These are phyloP conservation scores for Magnaporthiopsis poae DNA, from an alignment of 2,329 filamentous ascomycete genomes.

Conservation along the genomic window DNA sequence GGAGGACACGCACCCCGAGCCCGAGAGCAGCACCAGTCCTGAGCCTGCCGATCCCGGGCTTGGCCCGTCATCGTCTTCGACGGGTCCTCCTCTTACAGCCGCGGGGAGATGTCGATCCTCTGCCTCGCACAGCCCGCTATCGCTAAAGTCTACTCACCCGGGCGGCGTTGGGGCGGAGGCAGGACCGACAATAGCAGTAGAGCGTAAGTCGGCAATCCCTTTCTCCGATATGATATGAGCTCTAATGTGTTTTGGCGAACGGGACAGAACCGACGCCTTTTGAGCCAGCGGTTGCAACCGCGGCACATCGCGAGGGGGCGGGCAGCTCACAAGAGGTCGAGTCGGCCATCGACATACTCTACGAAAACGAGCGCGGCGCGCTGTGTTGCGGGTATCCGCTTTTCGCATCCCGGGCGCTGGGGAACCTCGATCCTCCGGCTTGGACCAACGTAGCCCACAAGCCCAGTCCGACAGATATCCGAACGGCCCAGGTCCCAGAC, in stretches of 20 bases:
- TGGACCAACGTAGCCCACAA: slow-evolving; percentile 69
- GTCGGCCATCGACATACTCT: slow-evolving; percentile 72
- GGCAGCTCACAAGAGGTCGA: slow-evolving; percentile 19
- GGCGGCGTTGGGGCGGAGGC: no score
- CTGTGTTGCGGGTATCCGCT: slow-evolving; percentile 82
- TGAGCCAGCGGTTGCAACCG: not conserved
- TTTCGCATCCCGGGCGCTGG: slow-evolving; percentile 78
- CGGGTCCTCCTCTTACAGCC: not conserved
- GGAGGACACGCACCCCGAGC: slow-evolving; percentile 9
- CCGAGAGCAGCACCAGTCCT: not conserved
- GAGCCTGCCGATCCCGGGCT: not conserved
- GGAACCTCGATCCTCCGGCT: slow-evolving; percentile 72
- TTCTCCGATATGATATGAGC: not conserved
- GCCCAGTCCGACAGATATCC: slow-evolving; percentile 55
- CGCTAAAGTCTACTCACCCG: not conserved
- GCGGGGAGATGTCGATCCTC: not conserved
- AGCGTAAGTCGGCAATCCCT: slow-evolving; percentile 1
- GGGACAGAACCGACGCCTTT: slow-evolving; percentile 8
- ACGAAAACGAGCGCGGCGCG: slow-evolving; percentile 87
- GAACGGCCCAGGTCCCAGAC: slow-evolving; percentile 85
- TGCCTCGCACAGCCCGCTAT: not conserved
- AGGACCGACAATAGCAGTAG: slow-evolving; percentile 6
- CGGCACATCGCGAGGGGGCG: not conserved
- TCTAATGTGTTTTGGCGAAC: not conserved
- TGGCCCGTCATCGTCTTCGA: not conserved